Base-by-base conservation (phyloP, 2,329 filamentous ascomycete species). In the Aspergillus bombycis region DNA sequence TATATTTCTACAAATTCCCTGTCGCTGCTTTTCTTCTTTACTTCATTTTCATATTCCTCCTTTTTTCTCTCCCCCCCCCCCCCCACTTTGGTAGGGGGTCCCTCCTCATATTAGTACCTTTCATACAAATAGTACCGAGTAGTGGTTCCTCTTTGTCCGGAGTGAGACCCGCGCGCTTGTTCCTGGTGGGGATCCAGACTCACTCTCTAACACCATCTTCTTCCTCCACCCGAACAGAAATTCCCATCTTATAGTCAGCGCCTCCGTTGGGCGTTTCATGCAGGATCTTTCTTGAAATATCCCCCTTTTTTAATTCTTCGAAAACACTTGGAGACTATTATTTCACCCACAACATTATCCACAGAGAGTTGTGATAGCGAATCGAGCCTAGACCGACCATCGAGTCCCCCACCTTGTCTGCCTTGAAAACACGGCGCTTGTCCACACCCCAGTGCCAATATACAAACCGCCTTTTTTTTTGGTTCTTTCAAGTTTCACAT, bases 401-500 rank as follows among this genome's bases (percentile, higher is more conserved):
- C 23, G 50, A 30, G 43, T 41, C 53, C 63, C 63, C 63, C 60
- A 57, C 60, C 63, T 65, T 50, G 60, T 48, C 30, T 62, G 63
- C 57, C 41, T 65, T 58, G 60, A 50, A 62, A 54, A 45, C 45
- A 55, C 60, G 48, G 57, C 57, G 57, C 60, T 65, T 65, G 60
- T 62, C 60, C 60, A 61, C 60, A 62, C 55, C 54, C 62, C 57
- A 58, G 57, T 26, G 23, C 45, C 45, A 48, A 48, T 48, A 26
- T 26, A 26, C 45, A 16, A 23, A 46, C 43, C n/a, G n/a, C 19
- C 10, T 46, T 46, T 21, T 23, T 9, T 8, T 26, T 7, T 3
- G 14, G 11, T 9, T 23, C 8, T 11, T 23, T 23, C 14, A 9
- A 21, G n/a, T 21, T 46, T 23, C n/a, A 28, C 16, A 30, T 4